phyloP scores from a whole-genome alignment of 257 asterid genomes.

The Voacanga thouarsii region DNA sequence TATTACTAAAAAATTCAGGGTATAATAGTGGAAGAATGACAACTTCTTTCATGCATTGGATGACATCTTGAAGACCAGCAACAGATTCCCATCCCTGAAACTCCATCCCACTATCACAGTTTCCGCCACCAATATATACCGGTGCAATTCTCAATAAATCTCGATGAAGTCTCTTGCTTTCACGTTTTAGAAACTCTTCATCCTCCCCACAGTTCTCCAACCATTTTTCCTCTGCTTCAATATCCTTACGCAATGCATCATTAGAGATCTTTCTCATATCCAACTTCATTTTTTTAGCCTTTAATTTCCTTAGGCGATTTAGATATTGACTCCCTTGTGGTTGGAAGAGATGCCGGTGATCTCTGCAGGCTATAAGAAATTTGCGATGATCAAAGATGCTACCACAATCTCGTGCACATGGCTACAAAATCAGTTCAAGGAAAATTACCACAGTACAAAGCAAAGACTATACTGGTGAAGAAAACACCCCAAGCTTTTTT shows the following conservation, averaged over 20 bases:
- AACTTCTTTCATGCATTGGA: constrained; percentile 98
- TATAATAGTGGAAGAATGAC: constrained; percentile 89
- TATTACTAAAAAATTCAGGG: constrained; percentile 80
- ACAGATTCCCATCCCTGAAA: constrained; percentile 97
- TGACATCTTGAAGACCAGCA: constrained; percentile 95
- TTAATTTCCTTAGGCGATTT: constrained; percentile 60
- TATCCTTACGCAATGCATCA: constrained; percentile 81
- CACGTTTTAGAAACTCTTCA: constrained; percentile 97
- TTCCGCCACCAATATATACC: constrained; percentile 81
- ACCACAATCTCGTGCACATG: constrained; percentile 90
- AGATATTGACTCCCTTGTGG: constrained; percentile 70
- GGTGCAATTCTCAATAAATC: constrained; percentile 92
- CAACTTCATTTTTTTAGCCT: constrained; percentile 67
- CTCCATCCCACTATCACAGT: constrained; percentile 40
- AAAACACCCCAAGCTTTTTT: neutral
- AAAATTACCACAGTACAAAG: neutral
- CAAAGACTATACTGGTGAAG: neutral
- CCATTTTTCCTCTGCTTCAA: constrained; percentile 97
- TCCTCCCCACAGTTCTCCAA: constrained; percentile 97
- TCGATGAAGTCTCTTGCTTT: constrained; percentile 96
- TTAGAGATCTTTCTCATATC: constrained; percentile 71
- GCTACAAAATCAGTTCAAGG: constrained; percentile 44
- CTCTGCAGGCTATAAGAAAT: constrained; percentile 95
- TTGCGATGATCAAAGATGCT: constrained; percentile 97
- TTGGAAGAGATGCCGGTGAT: constrained; percentile 89